phyloP scores from a whole-genome alignment of 352 stramenopile genomes.

The Globisporangium paroecandrum region DNA sequence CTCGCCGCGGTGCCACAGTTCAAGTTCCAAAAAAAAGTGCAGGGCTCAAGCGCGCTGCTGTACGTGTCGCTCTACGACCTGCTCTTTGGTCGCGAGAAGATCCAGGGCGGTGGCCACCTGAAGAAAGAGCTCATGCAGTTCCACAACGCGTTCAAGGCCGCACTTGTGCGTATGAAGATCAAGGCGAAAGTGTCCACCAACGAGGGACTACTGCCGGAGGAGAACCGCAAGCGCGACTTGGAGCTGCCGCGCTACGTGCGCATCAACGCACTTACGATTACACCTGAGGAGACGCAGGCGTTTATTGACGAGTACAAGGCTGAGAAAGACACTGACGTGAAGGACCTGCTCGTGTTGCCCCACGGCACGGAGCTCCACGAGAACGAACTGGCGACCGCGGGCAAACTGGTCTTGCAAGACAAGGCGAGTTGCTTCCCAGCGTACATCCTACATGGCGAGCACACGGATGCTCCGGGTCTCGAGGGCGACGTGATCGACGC shows the following conservation, averaged over 20 bases:
- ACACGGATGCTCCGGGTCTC: conserved; percentile 32
- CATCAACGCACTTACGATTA: conserved; percentile 89
- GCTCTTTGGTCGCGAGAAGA: conserved; percentile 80
- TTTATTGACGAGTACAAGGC: conserved; percentile 50
- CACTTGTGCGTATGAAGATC: conserved; percentile 82
- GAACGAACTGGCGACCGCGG: conserved; percentile 71
- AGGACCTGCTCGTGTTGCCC: conserved; percentile 90
- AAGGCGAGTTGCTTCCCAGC: conserved; percentile 98
- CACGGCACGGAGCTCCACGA: conserved; percentile 85
- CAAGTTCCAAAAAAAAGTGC: conserved; percentile 56
- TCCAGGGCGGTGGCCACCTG: conserved; percentile 83
- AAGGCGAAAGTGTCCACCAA: conserved; percentile 72
- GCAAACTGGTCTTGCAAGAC: conserved; percentile 95
- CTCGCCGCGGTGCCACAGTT: conserved; percentile 68
- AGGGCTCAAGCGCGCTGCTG: conserved; percentile 53
- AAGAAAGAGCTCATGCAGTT: conserved; percentile 85
- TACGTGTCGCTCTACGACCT: conserved; percentile 87
- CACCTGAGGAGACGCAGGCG: conserved; percentile 34
- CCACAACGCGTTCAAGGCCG: conserved; percentile 66
- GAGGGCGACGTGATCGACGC: conserved; percentile 93
- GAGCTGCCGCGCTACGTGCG: conserved; percentile 89
- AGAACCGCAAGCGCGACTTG: conserved; percentile 72
- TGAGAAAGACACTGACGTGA: conserved; percentile 84
- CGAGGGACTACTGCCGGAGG: conserved; percentile 72
- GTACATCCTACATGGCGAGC: conserved; percentile 88